Base-by-base conservation (phyloP, 139 green algal genomes). In the Ulvella scutata region DNA sequence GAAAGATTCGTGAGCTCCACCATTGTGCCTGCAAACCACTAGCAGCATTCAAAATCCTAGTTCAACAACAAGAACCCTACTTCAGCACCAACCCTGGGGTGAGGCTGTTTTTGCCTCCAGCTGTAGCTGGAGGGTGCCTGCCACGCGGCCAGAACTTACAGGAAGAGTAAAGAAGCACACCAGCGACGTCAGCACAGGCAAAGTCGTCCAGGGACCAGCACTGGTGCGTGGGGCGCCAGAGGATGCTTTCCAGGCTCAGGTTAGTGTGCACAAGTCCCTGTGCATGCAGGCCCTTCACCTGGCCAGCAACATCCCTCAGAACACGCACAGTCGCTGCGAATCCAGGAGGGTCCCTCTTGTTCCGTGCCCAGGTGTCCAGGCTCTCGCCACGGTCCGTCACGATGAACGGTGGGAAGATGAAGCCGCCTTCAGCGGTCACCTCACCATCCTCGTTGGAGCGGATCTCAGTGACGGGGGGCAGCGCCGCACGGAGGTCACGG, bases 151-250 rank as follows among this genome's bases (percentile, higher is more conserved):
- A 59, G 40, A 59, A 26, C 40, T 13, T 59, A 13, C 40, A 59
- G 17, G 21, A 20, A 17, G n/a, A n/a, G n/a, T n/a, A 29, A 6
- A 26, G 51, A 29, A 26, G 51, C 51, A 26, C 20, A 67, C 51
- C 51, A 26, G 51, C 51, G 51, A 67, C 51, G 51, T 67, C 51
- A 67, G 51, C 51, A 26, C 51, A 67, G 51, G n/a, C 51, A 67
- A 67, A 67, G 51, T 67, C 51, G 51, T 67, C 51, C 51, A 67
- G 51, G 13, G 51, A 67, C 51, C 51, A 67, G 51, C n/a, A 36
- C 51, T 67, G 51, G 51, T 67, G 51, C 51, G 31, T 67, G 20
- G 51, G 51, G 51, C 51, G 51, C 51, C 51, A 67, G 51, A 67
- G 51, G 51, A 67, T 67, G 51, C 51, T 67, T 26, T 67, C 51